Conservation (phyloP, 192 early-diverging fungal species). For the Gigaspora rosea region DNA sequence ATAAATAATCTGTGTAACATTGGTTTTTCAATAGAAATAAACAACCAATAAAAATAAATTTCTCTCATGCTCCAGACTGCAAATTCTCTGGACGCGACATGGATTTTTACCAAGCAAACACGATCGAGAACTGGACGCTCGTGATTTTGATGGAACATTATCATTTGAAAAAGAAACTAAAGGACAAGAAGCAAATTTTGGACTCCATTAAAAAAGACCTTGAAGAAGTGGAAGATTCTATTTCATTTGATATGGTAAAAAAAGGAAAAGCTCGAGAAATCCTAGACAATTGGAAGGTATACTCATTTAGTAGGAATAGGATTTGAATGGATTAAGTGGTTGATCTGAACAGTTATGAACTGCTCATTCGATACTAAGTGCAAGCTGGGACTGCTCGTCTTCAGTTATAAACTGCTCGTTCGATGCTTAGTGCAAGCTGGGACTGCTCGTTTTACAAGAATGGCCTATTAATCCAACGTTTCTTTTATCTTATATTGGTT, state of each 20-base stretch:
- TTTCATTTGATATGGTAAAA: slow-evolving; percentile 2
- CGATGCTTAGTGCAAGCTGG: background rate
- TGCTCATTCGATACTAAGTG: background rate
- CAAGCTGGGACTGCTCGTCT: no score
- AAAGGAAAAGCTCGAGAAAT: slow-evolving; percentile 12
- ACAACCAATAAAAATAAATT: no score
- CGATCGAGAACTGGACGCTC: background rate
- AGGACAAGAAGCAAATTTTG: slow-evolving; percentile 6
- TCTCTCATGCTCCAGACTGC: no score
- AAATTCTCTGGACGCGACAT: no score
- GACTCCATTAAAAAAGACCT: slow-evolving; percentile 7
- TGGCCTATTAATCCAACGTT: background rate
- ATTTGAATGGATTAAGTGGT: background rate
- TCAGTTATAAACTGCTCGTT: slow-evolving; percentile 3
- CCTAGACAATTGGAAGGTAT: slow-evolving; percentile 8
- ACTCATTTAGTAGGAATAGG: slow-evolving; percentile 15
- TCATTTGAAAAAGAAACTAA: slow-evolving; percentile 3
- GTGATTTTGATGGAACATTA: background rate
- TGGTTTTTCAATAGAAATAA: no score
- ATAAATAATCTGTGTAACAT: no score
- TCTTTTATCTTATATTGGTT: slow-evolving; percentile 1
- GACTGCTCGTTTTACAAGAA: slow-evolving; percentile 1
- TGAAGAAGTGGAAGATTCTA: slow-evolving; percentile 7
- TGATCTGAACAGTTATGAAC: slow-evolving; percentile 17
- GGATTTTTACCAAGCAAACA: slow-evolving; percentile 9